Conservation (phyloP, 345 rosid genomes). For the Psidium friedrichsthalianum region DNA sequence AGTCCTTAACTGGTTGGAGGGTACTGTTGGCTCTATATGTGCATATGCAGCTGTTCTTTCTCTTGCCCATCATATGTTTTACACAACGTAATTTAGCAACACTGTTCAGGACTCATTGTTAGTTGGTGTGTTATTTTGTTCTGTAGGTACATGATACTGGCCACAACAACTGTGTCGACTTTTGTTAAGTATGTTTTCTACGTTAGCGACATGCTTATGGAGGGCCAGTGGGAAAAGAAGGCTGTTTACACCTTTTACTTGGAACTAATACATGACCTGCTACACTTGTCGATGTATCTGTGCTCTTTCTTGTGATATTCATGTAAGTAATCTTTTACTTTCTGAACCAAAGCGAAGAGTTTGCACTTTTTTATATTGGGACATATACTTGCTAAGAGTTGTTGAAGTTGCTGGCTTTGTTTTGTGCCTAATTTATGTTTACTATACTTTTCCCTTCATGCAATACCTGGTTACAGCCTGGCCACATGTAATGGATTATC, state of each 20-base stretch:
- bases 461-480: not conserved
- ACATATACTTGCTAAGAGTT: not conserved
- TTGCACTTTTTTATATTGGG: not conserved
- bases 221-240: conserved; percentile 96
- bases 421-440: not conserved
- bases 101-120: not conserved
- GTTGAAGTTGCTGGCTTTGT: not conserved
- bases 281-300: conserved; percentile 85
- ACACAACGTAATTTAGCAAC: not conserved
- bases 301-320: conserved; percentile 94
- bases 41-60: not conserved
- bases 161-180: conserved; percentile 74
- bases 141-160: conserved; percentile 87
- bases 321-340: conserved; percentile 44
- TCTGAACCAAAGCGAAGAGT: not conserved
- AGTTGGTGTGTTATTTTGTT: not conserved
- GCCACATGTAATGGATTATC: not conserved
- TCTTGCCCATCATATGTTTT: not conserved
- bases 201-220: conserved; percentile 84
- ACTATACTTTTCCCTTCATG: not conserved
- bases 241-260: conserved; percentile 88
- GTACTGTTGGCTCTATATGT: not conserved
- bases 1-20: not conserved
- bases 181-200: conserved; percentile 82
- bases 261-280: conserved; percentile 92